A percentile compares a stretch with the other conserved stretches of the same genome.
Evolutionary conservation across 306 rosid genomes (phyloP).

Genomic region (Sicyos edulis): DNA sequence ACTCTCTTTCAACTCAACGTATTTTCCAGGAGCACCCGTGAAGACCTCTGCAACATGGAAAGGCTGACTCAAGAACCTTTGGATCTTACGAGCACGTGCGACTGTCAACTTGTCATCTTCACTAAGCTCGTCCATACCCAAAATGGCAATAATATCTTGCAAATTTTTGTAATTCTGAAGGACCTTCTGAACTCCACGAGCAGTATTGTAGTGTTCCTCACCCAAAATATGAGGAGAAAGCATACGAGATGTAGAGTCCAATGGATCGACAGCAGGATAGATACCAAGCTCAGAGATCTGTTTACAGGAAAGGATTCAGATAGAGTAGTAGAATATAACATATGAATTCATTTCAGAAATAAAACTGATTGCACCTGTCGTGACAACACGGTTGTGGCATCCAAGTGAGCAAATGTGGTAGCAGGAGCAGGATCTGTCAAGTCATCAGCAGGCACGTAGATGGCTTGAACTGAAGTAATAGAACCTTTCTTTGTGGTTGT

Average conservation of each 20-base stretch:
- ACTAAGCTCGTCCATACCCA: conserved; percentile 99
- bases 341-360: background rate
- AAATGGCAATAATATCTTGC: conserved; percentile 97
- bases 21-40: conserved; percentile 99
- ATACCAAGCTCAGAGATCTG: conserved; percentile 98
- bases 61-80: conserved; percentile 85
- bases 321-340: background rate
- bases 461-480: conserved; percentile 97
- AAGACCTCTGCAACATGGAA: conserved; percentile 99
- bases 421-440: conserved; percentile 30
- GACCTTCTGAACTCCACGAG: conserved; percentile 96
- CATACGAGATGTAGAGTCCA: conserved; percentile 98
- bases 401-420: conserved; percentile 31
- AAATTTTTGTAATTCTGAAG: conserved; percentile 97
- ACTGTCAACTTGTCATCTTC: conserved; percentile 97
- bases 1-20: conserved; percentile 91
- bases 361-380: conserved; percentile 23
- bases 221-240: conserved; percentile 97
- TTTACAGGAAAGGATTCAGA: conserved; percentile 16
- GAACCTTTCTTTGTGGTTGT: conserved; percentile 99
- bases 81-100: conserved; percentile 94
- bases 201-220: conserved; percentile 79
- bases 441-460: conserved; percentile 75
- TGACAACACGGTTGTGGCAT: conserved; percentile 29
- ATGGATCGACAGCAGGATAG: conserved; percentile 95